Percentiles rank a stretch among this genome's conserved stretches.
Evolutionary conservation across 208 protist genomes (phyloP).

Genomic region (Strigomonas culicis): DNA sequence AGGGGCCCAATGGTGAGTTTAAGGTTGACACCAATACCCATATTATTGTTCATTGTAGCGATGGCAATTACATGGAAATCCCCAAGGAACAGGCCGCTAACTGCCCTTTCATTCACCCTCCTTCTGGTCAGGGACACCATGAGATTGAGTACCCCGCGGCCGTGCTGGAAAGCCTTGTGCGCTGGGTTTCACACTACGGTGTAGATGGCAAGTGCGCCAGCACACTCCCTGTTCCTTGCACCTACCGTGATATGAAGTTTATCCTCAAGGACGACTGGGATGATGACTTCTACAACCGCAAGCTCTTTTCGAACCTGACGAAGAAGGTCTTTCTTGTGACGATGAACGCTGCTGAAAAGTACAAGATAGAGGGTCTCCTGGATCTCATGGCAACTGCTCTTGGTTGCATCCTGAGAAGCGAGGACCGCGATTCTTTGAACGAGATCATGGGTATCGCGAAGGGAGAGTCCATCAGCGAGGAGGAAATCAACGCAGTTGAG

Average conservation of each 20-base stretch:
- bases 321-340: slow-evolving; percentile 55
- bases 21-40: slow-evolving; percentile 21
- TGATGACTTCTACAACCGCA: slow-evolving; percentile 47
- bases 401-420: slow-evolving; percentile 70
- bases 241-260: slow-evolving; percentile 65
- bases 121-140: too few species aligned
- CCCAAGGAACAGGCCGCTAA: slow-evolving; percentile 26
- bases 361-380: slow-evolving; percentile 59
- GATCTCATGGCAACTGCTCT: slow-evolving; percentile 69
- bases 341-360: slow-evolving; percentile 73
- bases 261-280: slow-evolving; percentile 70
- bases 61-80: slow-evolving; percentile 51
- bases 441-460: slow-evolving; percentile 57
- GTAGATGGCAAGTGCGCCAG: slow-evolving; percentile 47
- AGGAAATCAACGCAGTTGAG: slow-evolving; percentile 37
- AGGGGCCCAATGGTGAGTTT: slow-evolving; percentile 31
- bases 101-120: slow-evolving; percentile 50
- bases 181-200: slow-evolving; percentile 58
- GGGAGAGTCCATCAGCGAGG: slow-evolving; percentile 27
- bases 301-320: slow-evolving; percentile 32
- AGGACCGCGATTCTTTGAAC: slow-evolving; percentile 43
- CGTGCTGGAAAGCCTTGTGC: slow-evolving; percentile 55
- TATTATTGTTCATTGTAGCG: slow-evolving; percentile 50
- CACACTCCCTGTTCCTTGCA: slow-evolving; percentile 45
- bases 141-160: slow-evolving; percentile 56